Base-by-base conservation (phyloP, 164 flowering plant species). In the Taxillus chinensis region DNA sequence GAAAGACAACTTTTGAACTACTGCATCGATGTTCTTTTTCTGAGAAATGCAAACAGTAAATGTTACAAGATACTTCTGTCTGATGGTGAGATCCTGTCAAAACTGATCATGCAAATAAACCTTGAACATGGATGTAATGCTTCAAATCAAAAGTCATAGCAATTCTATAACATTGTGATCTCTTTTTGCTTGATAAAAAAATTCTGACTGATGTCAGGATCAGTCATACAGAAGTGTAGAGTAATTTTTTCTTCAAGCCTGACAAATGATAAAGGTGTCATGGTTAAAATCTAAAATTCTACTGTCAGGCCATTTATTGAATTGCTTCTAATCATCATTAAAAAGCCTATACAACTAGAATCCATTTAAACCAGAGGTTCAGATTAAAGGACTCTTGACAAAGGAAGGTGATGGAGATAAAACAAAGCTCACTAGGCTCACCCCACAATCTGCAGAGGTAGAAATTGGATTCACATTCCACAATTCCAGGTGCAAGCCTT, bases 381-480 rank as follows among this genome's bases (percentile, higher is more conserved):
- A 27, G 27, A 27, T 27, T 27, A 27, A 27, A 27, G 27, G 27
- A 27, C 27, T 27, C 27, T 27, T 27, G 27, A 27, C 27, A 27
- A 27, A 27, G 27, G 27, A 15, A 15, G 7, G 4, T 39, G 40
- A 54, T 46, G 39, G 38, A 59, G 59, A 49, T 70, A 27, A 17
- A 65, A 65, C 77, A 60, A 57, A 92, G 96, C 97, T 93, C 97
- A 59, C 70, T 73, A 39, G 98, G 98, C 37, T 78, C 67, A 61
- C 97, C 98, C 90, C 90, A 90, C 71, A 85, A 75, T 76, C 97
- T 88, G 57, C 86, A 90, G 54, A 75, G 71, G 67, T 86, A 84
- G 46, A 78, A 77, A 62, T 93, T 97, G 52, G 98, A 80, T 65
- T 90, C 86, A 8, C 90, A 73, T 57, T 46, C 75, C 71, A 93